Base-by-base conservation (phyloP, 148 eudicot species). In the Euryodendron excelsum region DNA sequence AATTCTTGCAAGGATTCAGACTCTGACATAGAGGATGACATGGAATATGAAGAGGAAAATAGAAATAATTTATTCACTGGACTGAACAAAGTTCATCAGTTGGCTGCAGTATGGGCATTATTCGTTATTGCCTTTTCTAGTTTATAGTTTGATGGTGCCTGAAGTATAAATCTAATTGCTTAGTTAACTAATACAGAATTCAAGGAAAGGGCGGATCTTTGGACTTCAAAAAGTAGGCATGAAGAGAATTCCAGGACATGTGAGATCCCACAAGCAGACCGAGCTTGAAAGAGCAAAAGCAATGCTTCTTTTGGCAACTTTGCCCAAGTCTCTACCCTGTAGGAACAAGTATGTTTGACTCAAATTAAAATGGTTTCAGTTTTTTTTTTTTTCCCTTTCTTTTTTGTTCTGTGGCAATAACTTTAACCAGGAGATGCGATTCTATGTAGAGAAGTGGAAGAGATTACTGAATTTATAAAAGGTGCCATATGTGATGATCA, bases 261-360 rank as follows among this genome's bases (percentile, higher is more conserved):
- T 90, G 69, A 81, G 99, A 86, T 86, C 85, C 82, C 98, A 90
- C 84, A 92, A 93, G 87, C 95, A 89, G 82, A 96, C 98, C 63
- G 97, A 90, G 72, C 90, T 96, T 82, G 99, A 96, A 80, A 90
- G 86, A 80, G 99, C 99, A 75, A 96, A 96, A 84, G 87, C 92
- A 81, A 87, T 91, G 70, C 85, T 96, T 79, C 72, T 96, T 34
- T 82, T 96, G 79, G 94, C 99, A 78, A 91, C 95, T 44, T 83
- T 93, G 85, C 99, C 99, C 44, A 93, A 92, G 80, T 96, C 92
- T 83, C 91, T 89, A 75, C 99, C 99, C 74, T 93, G 99, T 73
- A 87, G 99, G 78, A 83, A 89, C 85, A 93, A 92, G 97, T 94
- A 87, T 64, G 89, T 81, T 81, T 68, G 65, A 53, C 71, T 17